Base-by-base conservation (phyloP, 1,139 yeast species). In the Geotrichum citri-aurantii region DNA sequence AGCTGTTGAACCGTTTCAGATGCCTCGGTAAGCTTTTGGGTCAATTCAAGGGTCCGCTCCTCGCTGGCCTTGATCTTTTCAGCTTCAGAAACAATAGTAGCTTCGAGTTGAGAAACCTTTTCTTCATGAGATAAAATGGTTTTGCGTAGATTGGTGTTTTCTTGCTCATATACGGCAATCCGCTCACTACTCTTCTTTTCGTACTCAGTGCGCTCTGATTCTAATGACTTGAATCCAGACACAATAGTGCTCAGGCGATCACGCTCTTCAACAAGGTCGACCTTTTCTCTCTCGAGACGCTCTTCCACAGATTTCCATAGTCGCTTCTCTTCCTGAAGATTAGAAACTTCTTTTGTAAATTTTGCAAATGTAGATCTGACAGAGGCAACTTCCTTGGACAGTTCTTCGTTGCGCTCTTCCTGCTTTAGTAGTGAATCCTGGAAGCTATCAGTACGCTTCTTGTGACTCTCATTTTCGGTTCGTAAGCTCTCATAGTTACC, bases 171-270 rank as follows among this genome's bases (percentile, higher is more conserved):
- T 17, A 6, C 17, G 21, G 21, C 44, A 8, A 37, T 17, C 17
- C 14, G 2, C 21, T 37, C 44, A 37, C 17, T 37, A 37, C 8
- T 37, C 21, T 42, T 42, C 12, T 42, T 52, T 21, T 52, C 55
- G 31, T 44, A 27, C 23, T 42, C 55, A n/a, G 55, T 14, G 7
- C 40, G n/a, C 48, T 85, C 71, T 0, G 80, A 65, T 4, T 26
- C 55, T 12, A 33, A 42, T 52, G 49, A 42, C 69, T 88, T 92
- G 59, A 88, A 73, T 65, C 81, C 86, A 24, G 81, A 71, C n/a
- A 88, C 78, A 62, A 85, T 76, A 7, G 81, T 80, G 63, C 79
- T 84, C 52, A 89, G 75, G 58, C 83, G 80, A 11, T 79, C 72
- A 66, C 84, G 84, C 67, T 90, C 96, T 5, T 77, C 77, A 55